Conservation (phyloP, 2,329 filamentous ascomycete genomes). For the Rhynchosporium agropyri region DNA sequence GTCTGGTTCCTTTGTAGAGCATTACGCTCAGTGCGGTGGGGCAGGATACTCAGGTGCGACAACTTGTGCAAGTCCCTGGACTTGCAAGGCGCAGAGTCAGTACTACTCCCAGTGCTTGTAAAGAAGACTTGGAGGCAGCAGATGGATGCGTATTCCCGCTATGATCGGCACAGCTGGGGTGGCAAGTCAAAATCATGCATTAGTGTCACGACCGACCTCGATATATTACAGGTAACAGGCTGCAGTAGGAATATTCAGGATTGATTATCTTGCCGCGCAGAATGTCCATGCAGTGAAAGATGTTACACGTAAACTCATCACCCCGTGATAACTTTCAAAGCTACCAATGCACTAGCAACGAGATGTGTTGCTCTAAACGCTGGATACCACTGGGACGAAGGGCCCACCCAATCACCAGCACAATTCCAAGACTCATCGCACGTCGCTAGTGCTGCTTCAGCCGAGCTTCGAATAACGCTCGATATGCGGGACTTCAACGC, state of each 20-base stretch:
- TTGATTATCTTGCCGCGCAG: background rate
- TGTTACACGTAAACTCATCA: background rate
- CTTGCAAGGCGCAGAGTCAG: conserved; percentile 24
- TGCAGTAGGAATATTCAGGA: too few species aligned
- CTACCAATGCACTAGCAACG: conserved; percentile 15
- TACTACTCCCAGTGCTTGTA: conserved; percentile 33
- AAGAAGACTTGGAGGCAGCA: background rate
- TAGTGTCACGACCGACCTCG: background rate
- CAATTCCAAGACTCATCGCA: conserved; percentile 16
- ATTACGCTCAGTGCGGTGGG: conserved; percentile 27
- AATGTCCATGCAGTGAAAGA: background rate
- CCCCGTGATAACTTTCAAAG: conserved; percentile 6
- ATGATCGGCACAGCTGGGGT: conserved; percentile 10
- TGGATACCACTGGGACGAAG: conserved; percentile 12
- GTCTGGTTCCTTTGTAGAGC: conserved; percentile 5
- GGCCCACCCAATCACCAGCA: conserved; percentile 8
- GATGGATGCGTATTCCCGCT: background rate
- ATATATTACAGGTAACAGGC: too few species aligned
- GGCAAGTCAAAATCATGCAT: background rate
- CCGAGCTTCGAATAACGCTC: conserved; percentile 5
- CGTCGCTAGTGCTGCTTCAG: conserved; percentile 13
- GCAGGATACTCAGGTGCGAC: conserved; percentile 26
- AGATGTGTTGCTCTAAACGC: conserved; percentile 18
- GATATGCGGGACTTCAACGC: conserved; percentile 4
- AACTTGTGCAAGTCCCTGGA: conserved; percentile 23